Base-by-base conservation (phyloP, 306 rosid genomes). In the Medicago ruthenica region DNA sequence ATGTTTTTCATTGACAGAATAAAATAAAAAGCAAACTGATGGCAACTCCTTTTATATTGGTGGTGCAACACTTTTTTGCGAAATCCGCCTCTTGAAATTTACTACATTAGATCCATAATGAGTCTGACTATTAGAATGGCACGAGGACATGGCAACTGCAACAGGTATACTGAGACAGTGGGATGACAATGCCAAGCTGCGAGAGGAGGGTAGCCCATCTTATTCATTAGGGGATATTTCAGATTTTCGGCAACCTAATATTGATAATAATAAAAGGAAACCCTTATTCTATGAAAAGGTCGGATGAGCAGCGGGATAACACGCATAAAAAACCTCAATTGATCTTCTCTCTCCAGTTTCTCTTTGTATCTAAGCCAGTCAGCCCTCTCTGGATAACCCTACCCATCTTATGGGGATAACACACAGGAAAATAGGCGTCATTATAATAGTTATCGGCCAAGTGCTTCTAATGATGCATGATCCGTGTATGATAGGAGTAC, bases 191-290 rank as follows among this genome's bases (percentile, higher is more conserved):
- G 48, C 47, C 45, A 34, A 57, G 57, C 42, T 22, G 55, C 44
- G 62, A 73, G 27, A 16, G n/a, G 7, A 21, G 39, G 5, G 22
- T 5, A 37, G 40, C 15, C 50, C 17, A 24, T 54, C n/a, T 55
- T 17, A 71, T 36, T 41, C 21, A 24, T 71, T 37, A 53, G 14
- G 51, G 53, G 22, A 64, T 73, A 57, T 37, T 55, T 36, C 15
- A 10, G 21, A 55, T 8, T 39, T 18, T 21, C 24, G 3, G 8
- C 31, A 20, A 55, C 34, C 54, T 1, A 48, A 48, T 48, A 48
- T 6, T 48, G 18, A 48, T 15, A 34, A 34, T 34, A 5, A 6
- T 34, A 34, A 34, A 5, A 34, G 37, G 37, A 34, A 34, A 34
- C 37, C 37, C 37, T 34, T 34, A 34, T 34, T 34, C 37, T 34